These are phyloP conservation scores for Gentiana macrophylla DNA, from an alignment of 257 asterid genomes.

Conservation along the genomic window DNA sequence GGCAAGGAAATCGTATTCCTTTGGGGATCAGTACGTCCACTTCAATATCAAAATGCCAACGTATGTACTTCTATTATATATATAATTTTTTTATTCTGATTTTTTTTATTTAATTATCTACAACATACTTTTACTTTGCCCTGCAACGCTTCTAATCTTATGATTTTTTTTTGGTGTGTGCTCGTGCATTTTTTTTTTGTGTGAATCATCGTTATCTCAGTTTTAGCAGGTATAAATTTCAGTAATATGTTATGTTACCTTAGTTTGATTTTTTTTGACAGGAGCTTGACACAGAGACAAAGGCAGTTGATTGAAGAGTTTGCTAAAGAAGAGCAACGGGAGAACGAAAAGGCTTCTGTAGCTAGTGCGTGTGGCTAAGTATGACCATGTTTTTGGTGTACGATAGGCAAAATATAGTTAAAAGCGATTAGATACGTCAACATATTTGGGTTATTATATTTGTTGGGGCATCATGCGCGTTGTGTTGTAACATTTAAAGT, in stretches of 20 bases:
- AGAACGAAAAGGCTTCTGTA: conserved; percentile 40
- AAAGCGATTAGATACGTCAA: too few species aligned
- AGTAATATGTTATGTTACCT: neutral
- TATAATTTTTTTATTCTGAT: neutral
- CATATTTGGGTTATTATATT: too few species aligned
- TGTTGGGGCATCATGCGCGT: too few species aligned
- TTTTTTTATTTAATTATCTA: neutral
- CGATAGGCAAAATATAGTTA: too few species aligned
- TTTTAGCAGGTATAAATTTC: neutral
- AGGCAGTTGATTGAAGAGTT: conserved; percentile 66
- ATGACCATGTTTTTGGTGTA: too few species aligned
- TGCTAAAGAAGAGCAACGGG: conserved; percentile 56
- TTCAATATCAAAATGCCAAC: conserved; percentile 83
- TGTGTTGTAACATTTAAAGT: too few species aligned
- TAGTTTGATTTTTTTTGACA: conserved; percentile 15
- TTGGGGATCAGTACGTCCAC: conserved; percentile 86
- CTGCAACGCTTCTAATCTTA: neutral
- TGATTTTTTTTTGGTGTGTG: neutral
- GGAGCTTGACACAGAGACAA: conserved; percentile 63
- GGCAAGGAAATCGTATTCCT: conserved; percentile 53
- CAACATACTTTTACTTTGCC: neutral
- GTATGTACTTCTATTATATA: conserved; percentile 33
- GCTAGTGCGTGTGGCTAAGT: conserved; percentile 65
- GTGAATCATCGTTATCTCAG: neutral
- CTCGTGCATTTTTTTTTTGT: neutral